A percentile compares a stretch with the other conserved stretches of the same genome.
Evolutionary conservation across 176 grass and related monocot genomes (phyloP).

Genomic region (Rhynchospora breviuscula): DNA sequence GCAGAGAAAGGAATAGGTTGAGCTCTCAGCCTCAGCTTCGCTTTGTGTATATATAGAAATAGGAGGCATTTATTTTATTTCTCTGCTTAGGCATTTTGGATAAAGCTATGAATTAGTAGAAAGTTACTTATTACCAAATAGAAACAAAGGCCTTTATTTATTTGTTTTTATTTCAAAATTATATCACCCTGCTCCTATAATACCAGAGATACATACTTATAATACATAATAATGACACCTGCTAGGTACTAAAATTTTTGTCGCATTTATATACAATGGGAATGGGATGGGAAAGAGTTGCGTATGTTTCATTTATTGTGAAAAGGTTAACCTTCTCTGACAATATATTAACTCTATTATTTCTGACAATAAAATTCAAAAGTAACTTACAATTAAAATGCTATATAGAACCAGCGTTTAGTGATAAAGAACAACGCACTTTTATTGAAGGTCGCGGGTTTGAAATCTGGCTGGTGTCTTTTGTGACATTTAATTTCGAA

Average conservation of each 20-base stretch:
- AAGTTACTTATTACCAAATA: slow-evolving; percentile 23
- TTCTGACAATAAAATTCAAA: not conserved
- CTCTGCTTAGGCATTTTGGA: slow-evolving; percentile 4
- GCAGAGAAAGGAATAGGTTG: slow-evolving; percentile 32
- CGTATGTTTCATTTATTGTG: not conserved
- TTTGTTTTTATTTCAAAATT: slow-evolving; percentile 2
- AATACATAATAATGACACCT: not conserved
- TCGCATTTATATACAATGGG: not conserved
- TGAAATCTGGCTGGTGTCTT: not conserved
- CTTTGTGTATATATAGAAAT: slow-evolving; percentile 31
- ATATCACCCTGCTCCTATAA: not conserved
- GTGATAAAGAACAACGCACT: too few species aligned
- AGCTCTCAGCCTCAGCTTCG: slow-evolving; percentile 24
- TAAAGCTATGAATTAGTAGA: slow-evolving; percentile 6
- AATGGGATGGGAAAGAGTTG: not conserved
- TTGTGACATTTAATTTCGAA: too few species aligned
- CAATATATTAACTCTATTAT: not conserved
- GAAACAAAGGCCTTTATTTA: not conserved
- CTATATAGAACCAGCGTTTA: too few species aligned
- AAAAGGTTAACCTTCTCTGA: not conserved
- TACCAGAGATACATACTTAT: not conserved
- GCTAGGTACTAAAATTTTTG: not conserved
- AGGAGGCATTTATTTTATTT: slow-evolving; percentile 8
- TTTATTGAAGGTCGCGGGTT: not conserved
- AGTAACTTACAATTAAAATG: not conserved